These are phyloP conservation scores for Eutrema japonicum DNA, from an alignment of 345 rosid genomes.

Conservation along the genomic window DNA sequence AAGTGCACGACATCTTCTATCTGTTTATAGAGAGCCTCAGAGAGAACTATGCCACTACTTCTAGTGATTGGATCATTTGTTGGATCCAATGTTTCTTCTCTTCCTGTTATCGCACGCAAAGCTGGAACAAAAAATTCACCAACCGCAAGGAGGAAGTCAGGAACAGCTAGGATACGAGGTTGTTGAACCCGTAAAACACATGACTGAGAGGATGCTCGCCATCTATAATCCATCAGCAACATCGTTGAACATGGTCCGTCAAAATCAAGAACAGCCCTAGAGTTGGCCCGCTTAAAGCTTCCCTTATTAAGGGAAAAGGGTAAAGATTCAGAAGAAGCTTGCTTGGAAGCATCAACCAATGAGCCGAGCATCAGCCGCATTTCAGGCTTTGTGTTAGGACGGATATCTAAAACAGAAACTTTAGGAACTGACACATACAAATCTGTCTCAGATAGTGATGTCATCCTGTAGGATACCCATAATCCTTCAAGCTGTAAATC, in stretches of 20 bases:
- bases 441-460: conserved; percentile 91
- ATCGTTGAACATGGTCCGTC: conserved; percentile 79
- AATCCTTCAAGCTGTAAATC: conserved; percentile 84
- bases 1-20: conserved; percentile 78
- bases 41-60: conserved; percentile 70
- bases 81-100: conserved; percentile 91
- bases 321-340: conserved; percentile 61
- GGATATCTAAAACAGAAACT: conserved; percentile 85
- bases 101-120: conserved; percentile 84
- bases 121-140: conserved; percentile 97
- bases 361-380: conserved; percentile 99
- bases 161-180: conserved; percentile 93
- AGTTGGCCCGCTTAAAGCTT: conserved; percentile 55
- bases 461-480: conserved; percentile 92
- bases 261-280: conserved; percentile 55
- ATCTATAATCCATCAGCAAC: conserved; percentile 96
- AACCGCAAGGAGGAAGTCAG: conserved; percentile 93
- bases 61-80: conserved; percentile 85
- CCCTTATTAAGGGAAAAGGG: conserved; percentile 56
- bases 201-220: conserved; percentile 87
- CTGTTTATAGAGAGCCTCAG: conserved; percentile 71
- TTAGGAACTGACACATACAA: conserved; percentile 88
- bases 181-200: conserved; percentile 88
- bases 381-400: conserved; percentile 88
- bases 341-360: conserved; percentile 85